Evolutionary conservation across 345 rosid species (phyloP), one percentile per base, ranked within the genome.

Genomic region (Eutrema heterophyllum): DNA sequence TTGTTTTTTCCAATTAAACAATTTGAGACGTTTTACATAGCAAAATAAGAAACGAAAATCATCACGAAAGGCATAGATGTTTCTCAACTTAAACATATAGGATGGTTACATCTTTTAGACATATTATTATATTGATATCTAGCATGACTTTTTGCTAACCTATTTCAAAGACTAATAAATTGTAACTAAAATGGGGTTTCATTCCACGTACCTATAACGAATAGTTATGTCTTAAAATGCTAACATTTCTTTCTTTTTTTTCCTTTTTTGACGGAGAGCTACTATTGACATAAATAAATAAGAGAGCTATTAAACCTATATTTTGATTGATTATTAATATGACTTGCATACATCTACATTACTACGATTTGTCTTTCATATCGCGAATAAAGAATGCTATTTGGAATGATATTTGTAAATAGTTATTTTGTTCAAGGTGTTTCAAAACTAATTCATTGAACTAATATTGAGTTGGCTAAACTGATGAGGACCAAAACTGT

Each of bases 91-190:
- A 21, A 45, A 38, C 26, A 46, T 45, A 24, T 46, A 33, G 35
- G 35, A 46, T 45, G 44, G 15, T 45, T 70, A 70, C 65, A 56
- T 67, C 7, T 14, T 65, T 39, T 52, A 58, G 71, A 67, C 49
- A 7, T 26, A 39, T 62, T 33, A 18, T 33, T 33, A 2, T 64
- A 64, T 64, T 63, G 53, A 44, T 45, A 64, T 51, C 49, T 38
- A 55, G 21, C 52, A 55, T 68, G 62, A 68, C 13, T 41, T 16
- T 54, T 68, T 41, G 33, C 9, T 41, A 40, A 54, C 21, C 14
- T 68, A 68, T 16, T 30, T 55, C 1, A 68, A 7, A 40, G 14
- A 5, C 27, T 55, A 40, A 7, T 55, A 40, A 7, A 54, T 2
- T 26, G 8, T 21, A 6, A 50, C 49, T 36, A n/a, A 43, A 16